Evolutionary conservation across 176 grass and related monocot genomes (phyloP), one percentile per base, ranked within the genome.

Genomic region (Musa acuminata): DNA sequence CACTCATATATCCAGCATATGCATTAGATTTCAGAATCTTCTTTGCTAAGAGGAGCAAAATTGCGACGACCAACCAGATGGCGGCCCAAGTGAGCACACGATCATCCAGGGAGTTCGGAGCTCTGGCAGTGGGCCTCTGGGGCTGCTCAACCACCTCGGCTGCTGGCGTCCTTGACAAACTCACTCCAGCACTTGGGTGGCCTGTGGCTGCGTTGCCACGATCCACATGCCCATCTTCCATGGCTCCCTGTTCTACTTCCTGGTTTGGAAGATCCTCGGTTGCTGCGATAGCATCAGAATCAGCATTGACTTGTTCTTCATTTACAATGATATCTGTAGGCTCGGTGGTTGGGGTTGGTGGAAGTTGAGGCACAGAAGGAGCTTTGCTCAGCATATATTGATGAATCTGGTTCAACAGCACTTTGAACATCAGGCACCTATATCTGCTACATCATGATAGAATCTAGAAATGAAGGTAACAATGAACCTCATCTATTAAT

Each of bases 31-130:
- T 99, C 49, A 99, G 51, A 55, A 99, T 77, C 76, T 94, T 99
- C 83, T 94, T 99, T 13, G 87, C 86, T 71, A 99, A 77, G 50
- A 99, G 96, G n/a, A 86, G 78, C 74, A 91, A 82, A 59, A 95
- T 99, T 24, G 96, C 96, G 74, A 94, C 69, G 71, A 91, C 91
- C 75, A 99, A 74, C 29, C 80, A 91, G 69, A 99, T 70, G 67
- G 96, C 96, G 0, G 96, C 86, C 84, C 85, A 84, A 14, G 91
- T 95, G 22, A 94, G 84, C 27, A 91, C 50, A 19, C 79, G 89
- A 80, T 99, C 96, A 50, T 99, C 86, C 55, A 79, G 87, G 20
- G 88, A 84, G 71, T 89, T 94, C 68, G 89, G 87, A 66, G 73
- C 84, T 27, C 69, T 75, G n/a, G 53, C 55, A 2, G 21, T 64